A percentile compares a stretch with the other conserved stretches of the same genome.
Conservation (phyloP, 2,329 filamentous ascomycete genomes). For the Coleophoma cylindrospora region DNA sequence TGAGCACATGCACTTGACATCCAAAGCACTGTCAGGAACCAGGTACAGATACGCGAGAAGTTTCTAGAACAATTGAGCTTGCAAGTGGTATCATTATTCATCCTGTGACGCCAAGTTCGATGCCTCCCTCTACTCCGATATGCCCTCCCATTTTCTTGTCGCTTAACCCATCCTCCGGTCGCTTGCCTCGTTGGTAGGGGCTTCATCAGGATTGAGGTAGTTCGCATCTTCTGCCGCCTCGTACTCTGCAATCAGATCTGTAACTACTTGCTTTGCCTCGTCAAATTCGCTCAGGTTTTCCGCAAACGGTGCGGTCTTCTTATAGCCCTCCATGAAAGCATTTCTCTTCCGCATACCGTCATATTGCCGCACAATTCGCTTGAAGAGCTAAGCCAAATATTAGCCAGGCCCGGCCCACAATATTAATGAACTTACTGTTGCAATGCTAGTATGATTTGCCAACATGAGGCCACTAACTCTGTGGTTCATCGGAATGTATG, state of each 20-base stretch:
- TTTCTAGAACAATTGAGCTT: background rate
- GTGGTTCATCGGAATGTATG: slow-evolving; percentile 90
- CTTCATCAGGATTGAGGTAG: slow-evolving; percentile 66
- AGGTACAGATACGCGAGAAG: background rate
- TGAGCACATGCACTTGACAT: no score
- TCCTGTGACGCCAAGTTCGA: slow-evolving; percentile 10
- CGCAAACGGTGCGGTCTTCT: slow-evolving; percentile 88
- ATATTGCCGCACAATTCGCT: slow-evolving; percentile 87
- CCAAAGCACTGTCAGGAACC: no score
- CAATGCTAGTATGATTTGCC: slow-evolving; percentile 95
- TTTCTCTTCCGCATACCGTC: slow-evolving; percentile 93
- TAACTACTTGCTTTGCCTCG: slow-evolving; percentile 85
- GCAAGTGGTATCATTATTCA: slow-evolving; percentile 25
- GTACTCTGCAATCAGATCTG: slow-evolving; percentile 89
- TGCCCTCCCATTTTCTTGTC: background rate
- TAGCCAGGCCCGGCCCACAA: background rate
- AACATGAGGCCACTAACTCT: slow-evolving; percentile 96
- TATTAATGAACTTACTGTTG: slow-evolving; percentile 56
- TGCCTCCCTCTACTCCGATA: slow-evolving; percentile 7
- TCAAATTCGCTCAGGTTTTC: slow-evolving; percentile 94
- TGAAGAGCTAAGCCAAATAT: slow-evolving; percentile 62
- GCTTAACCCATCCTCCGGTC: slow-evolving; percentile 21
- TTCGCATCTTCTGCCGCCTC: slow-evolving; percentile 89
- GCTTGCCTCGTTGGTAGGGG: slow-evolving; percentile 19
- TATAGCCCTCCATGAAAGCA: slow-evolving; percentile 94